Conservation (phyloP, 2,329 filamentous ascomycete species). For the Hypoxylon rubiginosum region DNA sequence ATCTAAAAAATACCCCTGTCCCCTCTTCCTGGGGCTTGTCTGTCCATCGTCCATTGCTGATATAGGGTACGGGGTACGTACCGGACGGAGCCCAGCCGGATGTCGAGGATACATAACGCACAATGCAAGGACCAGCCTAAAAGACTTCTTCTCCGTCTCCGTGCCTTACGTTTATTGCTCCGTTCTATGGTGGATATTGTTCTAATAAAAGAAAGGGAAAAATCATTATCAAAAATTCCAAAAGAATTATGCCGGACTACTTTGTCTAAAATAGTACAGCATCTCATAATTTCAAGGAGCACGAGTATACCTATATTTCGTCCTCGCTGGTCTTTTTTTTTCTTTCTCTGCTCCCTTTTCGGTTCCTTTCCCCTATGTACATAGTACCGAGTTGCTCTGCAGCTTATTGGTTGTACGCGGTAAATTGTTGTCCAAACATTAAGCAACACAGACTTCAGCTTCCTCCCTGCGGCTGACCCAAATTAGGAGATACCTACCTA, state of each 20-base stretch:
- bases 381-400: background rate
- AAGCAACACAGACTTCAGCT: slow-evolving; percentile 28
- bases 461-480: slow-evolving; percentile 36
- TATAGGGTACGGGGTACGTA: slow-evolving; percentile 21
- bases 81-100: slow-evolving; percentile 32
- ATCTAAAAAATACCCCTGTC: slow-evolving; percentile 11
- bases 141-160: slow-evolving; percentile 21
- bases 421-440: slow-evolving; percentile 21
- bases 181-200: slow-evolving; percentile 28
- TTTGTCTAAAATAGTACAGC: slow-evolving; percentile 22
- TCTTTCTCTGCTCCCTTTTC: background rate
- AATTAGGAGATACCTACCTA: slow-evolving; percentile 34
- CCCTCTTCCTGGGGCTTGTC: slow-evolving; percentile 17
- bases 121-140: slow-evolving; percentile 33
- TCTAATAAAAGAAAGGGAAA: slow-evolving; percentile 25
- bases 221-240: background rate
- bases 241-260: slow-evolving; percentile 12
- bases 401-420: slow-evolving; percentile 10
- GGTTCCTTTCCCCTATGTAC: background rate
- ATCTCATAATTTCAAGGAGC: slow-evolving; percentile 10
- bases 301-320: background rate
- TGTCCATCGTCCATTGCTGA: background rate
- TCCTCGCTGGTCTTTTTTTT: background rate
- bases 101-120: slow-evolving; percentile 27
- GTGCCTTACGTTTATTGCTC: slow-evolving; percentile 35